Conservation (phyloP, 2,329 filamentous ascomycete genomes). For the Penicillium psychrosexuale region DNA sequence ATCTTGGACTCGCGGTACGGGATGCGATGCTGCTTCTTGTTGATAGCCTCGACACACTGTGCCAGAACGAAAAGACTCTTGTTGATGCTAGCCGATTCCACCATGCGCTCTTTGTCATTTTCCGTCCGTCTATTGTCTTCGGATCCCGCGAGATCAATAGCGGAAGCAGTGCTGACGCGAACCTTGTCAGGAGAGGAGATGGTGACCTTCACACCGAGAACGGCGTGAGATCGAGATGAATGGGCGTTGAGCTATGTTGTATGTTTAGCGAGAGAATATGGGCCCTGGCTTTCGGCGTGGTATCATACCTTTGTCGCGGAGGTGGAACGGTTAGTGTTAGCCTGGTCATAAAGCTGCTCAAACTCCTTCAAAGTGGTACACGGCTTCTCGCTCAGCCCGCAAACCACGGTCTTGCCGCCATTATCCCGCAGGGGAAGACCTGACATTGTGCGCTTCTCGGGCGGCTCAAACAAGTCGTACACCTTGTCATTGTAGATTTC, state of each 20-base stretch:
- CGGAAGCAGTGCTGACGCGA: conserved; percentile 78
- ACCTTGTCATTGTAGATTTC: conserved; percentile 98
- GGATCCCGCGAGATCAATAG: conserved; percentile 91
- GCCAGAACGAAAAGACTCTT: conserved; percentile 93
- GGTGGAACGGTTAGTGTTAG: conserved; percentile 85
- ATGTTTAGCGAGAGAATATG: conserved; percentile 17
- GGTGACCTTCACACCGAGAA: conserved; percentile 83
- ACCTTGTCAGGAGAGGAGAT: conserved; percentile 67
- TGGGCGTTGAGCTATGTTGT: conserved; percentile 70
- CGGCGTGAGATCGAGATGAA: conserved; percentile 84
- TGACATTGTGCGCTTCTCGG: conserved; percentile 77
- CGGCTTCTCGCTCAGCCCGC: conserved; percentile 76
- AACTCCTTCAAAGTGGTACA: conserved; percentile 88
- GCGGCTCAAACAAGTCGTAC: conserved; percentile 82
- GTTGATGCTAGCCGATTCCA: conserved; percentile 97
- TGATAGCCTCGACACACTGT: conserved; percentile 94
- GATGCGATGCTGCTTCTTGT: conserved; percentile 69
- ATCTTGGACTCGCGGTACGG: conserved; percentile 96
- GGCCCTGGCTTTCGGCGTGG: conserved; percentile 2
- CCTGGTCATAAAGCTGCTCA: conserved; percentile 83
- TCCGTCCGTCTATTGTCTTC: conserved; percentile 94
- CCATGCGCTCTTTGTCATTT: conserved; percentile 84
- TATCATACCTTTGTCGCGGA: conserved; percentile 70
- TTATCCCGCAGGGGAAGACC: conserved; percentile 82
- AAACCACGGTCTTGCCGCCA: conserved; percentile 80